Base-by-base conservation (phyloP, 768 basidiomycete species). In the Fibroporia radiculosa region DNA sequence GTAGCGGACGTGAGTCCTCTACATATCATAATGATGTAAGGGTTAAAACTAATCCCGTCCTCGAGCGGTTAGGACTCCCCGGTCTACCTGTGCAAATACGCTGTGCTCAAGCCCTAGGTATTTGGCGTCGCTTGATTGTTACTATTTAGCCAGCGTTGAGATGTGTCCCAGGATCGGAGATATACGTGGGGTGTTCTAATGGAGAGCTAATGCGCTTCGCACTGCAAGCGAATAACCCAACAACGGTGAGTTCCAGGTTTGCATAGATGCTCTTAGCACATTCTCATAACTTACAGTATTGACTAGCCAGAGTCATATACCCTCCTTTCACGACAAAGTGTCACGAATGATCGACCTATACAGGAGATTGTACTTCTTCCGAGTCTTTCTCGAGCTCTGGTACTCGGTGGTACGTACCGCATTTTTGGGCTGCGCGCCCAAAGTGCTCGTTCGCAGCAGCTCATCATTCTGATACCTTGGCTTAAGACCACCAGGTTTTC, bases 161-260 rank as follows among this genome's bases (percentile, higher is more conserved):
- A n/a, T n/a, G n/a, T 6, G 44, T 46, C 43, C 10, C 42, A 89
- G 88, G 82, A 25, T 80, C 81, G 32, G 92, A 96, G 56, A 75
- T 95, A 20, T 93, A 92, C 52, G 75, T 90, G 11, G 93, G 91
- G 11, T 85, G 84, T 49, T 78, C 81, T 18, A 89, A 92, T 48
- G 91, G 93, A 18, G 79, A 89, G 52, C 71, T 96, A 6, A 65
- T 92, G 27, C 82, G 91, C 33, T 93, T 84, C 58, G 73, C 82
- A 1, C 68, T 88, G 18, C 82, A 83, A 53, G 72, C 71, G 2
- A 78, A 77, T 52, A 69, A 72, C 49, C 62, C 73, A 19, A 68
- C 63, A 53, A 67, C 70, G 55, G 78, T 77, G 48, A 45, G 70
- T 59, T 40, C 6, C 25, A 19, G 20, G 13, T 34, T 2, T 12